Conservation (phyloP, 345 rosid genomes). For the Syzygium jambos region DNA sequence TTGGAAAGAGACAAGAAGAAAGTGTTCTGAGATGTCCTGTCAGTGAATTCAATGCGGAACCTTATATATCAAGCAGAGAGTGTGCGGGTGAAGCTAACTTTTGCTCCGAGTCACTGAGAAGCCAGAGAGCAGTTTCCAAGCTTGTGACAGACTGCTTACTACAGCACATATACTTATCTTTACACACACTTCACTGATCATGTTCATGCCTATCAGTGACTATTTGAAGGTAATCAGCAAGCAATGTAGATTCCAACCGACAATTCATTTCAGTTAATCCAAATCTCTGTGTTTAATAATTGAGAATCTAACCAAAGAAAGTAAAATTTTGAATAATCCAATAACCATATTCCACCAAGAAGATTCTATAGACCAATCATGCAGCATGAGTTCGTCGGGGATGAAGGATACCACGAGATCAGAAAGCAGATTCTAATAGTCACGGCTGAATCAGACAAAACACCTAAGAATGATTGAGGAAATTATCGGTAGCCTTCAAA, state of each 20-base stretch:
- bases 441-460: neutral
- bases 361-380: neutral
- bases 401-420: neutral
- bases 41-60: neutral
- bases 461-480: neutral
- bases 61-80: neutral
- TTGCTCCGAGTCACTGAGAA: neutral
- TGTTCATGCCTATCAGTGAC: neutral
- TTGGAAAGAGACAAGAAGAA: neutral
- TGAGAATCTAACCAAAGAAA: neutral
- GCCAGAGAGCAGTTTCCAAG: conserved; percentile 14
- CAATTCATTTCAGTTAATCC: neutral
- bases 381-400: neutral
- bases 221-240: neutral
- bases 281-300: neutral
- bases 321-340: neutral
- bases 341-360: neutral
- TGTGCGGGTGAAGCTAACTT: neutral
- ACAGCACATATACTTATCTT: conserved; percentile 30
- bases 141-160: conserved; percentile 18
- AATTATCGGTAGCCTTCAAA: neutral
- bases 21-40: neutral
- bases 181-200: neutral
- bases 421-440: neutral
- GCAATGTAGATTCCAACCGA: neutral